These are phyloP conservation scores for Boletus edulis DNA, from an alignment of 768 basidiomycete genomes.

Conservation along the genomic window DNA sequence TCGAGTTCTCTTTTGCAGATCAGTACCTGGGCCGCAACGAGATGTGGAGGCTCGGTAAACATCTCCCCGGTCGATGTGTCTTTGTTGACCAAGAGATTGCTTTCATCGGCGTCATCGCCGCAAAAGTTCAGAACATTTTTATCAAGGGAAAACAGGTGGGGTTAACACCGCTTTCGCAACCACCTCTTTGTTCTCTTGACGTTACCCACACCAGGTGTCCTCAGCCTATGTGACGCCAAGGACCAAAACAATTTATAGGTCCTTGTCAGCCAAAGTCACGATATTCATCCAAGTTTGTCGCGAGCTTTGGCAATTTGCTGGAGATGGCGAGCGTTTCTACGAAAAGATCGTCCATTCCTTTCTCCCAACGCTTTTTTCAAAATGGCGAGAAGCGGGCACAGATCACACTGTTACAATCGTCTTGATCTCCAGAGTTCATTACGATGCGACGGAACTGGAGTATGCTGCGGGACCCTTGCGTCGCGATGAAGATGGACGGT, in stretches of 20 bases:
- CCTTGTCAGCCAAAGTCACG: slow-evolving; percentile 86
- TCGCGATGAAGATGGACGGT: slow-evolving; percentile 68
- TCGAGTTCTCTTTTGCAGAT: slow-evolving; percentile 92
- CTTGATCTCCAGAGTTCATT: slow-evolving; percentile 88
- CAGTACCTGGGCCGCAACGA: slow-evolving; percentile 95
- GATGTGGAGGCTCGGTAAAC: slow-evolving; percentile 92
- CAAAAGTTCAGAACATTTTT: slow-evolving; percentile 79
- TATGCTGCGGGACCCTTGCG: slow-evolving; percentile 83
- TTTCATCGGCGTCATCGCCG: slow-evolving; percentile 79
- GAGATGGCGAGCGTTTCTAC: slow-evolving; percentile 92
- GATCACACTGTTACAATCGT: slow-evolving; percentile 95
- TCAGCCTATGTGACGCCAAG: slow-evolving; percentile 75
- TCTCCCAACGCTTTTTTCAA: slow-evolving; percentile 82
- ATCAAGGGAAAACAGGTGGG: slow-evolving; percentile 64
- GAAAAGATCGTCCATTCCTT: slow-evolving; percentile 99
- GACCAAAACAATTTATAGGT: slow-evolving; percentile 89
- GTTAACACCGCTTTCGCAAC: not conserved
- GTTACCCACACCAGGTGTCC: slow-evolving; percentile 51
- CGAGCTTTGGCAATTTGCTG: slow-evolving; percentile 96
- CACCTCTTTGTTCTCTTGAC: not conserved
- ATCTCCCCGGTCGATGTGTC: slow-evolving; percentile 77
- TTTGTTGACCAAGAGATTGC: slow-evolving; percentile 82
- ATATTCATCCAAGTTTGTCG: slow-evolving; percentile 96
- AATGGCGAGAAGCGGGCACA: slow-evolving; percentile 81
- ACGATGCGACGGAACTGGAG: slow-evolving; percentile 75